Conservation (phyloP, 2,329 filamentous ascomycete genomes). For the Verruconis gallopava region DNA sequence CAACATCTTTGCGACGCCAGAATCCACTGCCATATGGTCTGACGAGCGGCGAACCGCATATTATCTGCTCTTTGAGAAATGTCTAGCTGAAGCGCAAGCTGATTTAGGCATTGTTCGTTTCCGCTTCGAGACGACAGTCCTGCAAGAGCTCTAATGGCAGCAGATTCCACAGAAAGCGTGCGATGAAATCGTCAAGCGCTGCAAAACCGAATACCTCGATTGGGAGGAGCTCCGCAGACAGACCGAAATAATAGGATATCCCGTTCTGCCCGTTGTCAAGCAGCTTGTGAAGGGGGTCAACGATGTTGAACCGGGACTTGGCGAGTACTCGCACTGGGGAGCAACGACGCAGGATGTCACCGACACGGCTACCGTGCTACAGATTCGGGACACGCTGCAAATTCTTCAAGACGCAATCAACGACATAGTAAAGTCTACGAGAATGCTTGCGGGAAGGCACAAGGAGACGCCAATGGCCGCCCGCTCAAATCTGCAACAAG, state of each 20-base stretch:
- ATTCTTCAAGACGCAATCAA: constrained; percentile 35
- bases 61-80: background rate
- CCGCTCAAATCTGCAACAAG: constrained; percentile 45
- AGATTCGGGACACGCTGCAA: constrained; percentile 38
- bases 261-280: constrained; percentile 38
- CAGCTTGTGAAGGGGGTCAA: constrained; percentile 31
- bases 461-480: constrained; percentile 44
- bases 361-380: constrained; percentile 41
- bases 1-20: constrained; percentile 18
- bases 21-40: constrained; percentile 18
- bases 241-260: constrained; percentile 43
- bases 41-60: background rate
- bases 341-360: constrained; percentile 48
- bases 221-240: constrained; percentile 30
- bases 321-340: constrained; percentile 22
- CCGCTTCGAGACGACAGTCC: background rate
- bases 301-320: constrained; percentile 20
- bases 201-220: constrained; percentile 26
- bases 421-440: constrained; percentile 31
- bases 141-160: constrained; percentile 26
- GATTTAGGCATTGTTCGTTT: background rate
- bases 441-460: constrained; percentile 31
- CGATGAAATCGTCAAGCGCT: constrained; percentile 25
- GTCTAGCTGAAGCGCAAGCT: background rate
- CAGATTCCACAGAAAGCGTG: constrained; percentile 31